Evolutionary conservation across 2,329 filamentous ascomycete genomes (phyloP), one percentile per base, ranked within the genome.

Genomic region (Davidsoniella neocaledoniae): DNA sequence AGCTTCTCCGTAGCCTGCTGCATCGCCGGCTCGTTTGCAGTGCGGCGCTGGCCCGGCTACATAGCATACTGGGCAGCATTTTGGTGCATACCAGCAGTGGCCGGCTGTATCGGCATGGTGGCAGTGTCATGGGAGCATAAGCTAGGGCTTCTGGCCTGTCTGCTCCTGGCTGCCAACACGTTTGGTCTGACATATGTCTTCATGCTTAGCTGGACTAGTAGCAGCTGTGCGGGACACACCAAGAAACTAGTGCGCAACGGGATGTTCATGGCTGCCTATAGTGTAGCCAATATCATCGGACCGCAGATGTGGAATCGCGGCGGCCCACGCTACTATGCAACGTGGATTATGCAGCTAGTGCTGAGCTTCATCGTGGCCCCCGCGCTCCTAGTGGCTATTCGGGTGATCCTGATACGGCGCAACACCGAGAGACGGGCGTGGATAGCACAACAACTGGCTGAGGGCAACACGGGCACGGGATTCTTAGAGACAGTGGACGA

Each of bases 191-290:
- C 52, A 38, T 55, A 54, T 52, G 57, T 59, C 52, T 59, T 60
- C 21, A 56, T 56, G 29, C 38, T 67, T 0, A 63, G 62, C 6
- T 66, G 64, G 63, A 62, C 63, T 4, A 64, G 62, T 2, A 64
- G 63, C 1, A 56, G 56, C 5, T 56, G 58, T 1, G 62, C 63
- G 0, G 63, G 66, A 1, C 65, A 67, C 51, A 68, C 66, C 0
- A 69, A 69, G 55, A 68, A 68, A 53, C 62, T 66, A 2, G 67
- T 65, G 1, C 59, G 64, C 19, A 66, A 64, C 16, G 64, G 60
- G 12, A 55, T 66, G 50, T 66, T 65, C 45, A 64, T 66, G 57
- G 52, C 65, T 0, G 66, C 63, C 0, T 63, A 63, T 8, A 59
- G 61, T 8, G 51, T 63, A 1, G 58, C 59, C 3, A 65, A 63